Evolutionary conservation across 2,329 filamentous ascomycete genomes (phyloP).

Genomic region (Fusarium albidum): DNA sequence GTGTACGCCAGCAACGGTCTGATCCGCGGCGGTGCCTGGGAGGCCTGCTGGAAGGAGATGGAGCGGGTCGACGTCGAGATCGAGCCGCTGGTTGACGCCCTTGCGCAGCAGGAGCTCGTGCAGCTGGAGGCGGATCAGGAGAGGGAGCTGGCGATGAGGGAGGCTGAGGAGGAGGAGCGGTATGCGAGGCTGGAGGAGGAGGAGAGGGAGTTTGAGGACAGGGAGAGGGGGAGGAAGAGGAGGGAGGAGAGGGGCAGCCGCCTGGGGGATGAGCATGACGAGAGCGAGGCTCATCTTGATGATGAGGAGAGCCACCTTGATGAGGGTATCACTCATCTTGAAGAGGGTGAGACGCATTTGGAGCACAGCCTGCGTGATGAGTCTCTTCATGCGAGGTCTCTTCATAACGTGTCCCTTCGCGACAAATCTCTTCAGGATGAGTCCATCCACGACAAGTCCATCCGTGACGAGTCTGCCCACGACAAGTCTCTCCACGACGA

Average conservation of each 20-base stretch:
- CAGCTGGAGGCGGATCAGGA: conserved; percentile 58
- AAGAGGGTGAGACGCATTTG: conserved; percentile 3
- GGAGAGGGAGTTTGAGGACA: conserved; percentile 39
- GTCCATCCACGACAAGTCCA: conserved; percentile 12
- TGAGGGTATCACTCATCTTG: not conserved
- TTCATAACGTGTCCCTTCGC: not conserved
- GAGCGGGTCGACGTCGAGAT: conserved; percentile 97
- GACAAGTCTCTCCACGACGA: conserved; percentile 8
- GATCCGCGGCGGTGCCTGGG: conserved; percentile 92
- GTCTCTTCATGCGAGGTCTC: conserved; percentile 2
- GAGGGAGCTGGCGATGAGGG: conserved; percentile 47
- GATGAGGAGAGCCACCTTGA: conserved; percentile 10
- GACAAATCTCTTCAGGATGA: conserved; percentile 4
- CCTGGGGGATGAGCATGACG: conserved; percentile 12
- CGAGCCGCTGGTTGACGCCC: conserved; percentile 72
- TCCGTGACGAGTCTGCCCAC: conserved; percentile 14
- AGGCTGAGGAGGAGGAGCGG: conserved; percentile 47
- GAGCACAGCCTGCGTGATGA: not conserved
- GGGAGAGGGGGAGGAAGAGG: conserved; percentile 36
- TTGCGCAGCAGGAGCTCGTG: conserved; percentile 67
- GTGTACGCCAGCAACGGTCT: conserved; percentile 95
- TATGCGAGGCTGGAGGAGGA: conserved; percentile 38
- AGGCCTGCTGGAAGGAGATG: conserved; percentile 96
- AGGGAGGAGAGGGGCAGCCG: conserved; percentile 19
- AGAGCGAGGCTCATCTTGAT: not conserved